Percentiles rank a stretch among this genome's conserved stretches.
Conservation (phyloP, 2,329 filamentous ascomycete species). For the Pseudogymnoascus destructans region DNA sequence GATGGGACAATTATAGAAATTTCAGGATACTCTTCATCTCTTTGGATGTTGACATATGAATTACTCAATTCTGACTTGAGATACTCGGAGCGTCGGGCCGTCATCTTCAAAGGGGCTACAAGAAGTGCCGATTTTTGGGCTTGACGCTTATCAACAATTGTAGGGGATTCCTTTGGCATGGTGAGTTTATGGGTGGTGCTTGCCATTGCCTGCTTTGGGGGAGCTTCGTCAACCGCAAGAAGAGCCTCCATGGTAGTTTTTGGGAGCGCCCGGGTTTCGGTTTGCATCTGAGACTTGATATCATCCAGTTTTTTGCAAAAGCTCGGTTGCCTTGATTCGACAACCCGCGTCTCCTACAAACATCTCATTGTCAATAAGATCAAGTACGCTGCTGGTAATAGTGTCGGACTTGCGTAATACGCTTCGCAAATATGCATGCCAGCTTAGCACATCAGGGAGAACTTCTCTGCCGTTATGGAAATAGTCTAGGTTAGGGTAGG, state of each 20-base stretch:
- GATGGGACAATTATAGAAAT: neutral
- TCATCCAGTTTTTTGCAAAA: slow-evolving; percentile 6
- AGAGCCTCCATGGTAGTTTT: neutral
- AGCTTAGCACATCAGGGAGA: slow-evolving; percentile 16
- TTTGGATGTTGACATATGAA: neutral
- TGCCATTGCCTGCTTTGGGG: neutral
- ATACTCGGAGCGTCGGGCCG: neutral
- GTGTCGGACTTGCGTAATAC: slow-evolving; percentile 16
- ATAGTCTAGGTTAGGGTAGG: slow-evolving; percentile 12
- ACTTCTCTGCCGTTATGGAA: slow-evolving; percentile 21
- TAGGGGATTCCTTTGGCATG: neutral
- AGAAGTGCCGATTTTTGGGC: neutral
- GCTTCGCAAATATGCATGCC: slow-evolving; percentile 19
- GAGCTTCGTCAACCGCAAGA: neutral
- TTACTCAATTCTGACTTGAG: neutral
- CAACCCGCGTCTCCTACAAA: slow-evolving; percentile 11
- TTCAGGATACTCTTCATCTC: neutral
- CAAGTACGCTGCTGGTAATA: slow-evolving; percentile 17
- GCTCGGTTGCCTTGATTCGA: neutral
- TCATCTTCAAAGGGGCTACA: neutral
- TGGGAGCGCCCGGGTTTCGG: neutral
- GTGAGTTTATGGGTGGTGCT: neutral
- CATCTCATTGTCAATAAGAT: slow-evolving; percentile 21
- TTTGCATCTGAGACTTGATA: neutral
- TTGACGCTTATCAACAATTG: neutral